A percentile compares a stretch with the other conserved stretches of the same genome.
phyloP scores from a whole-genome alignment of 176 grass and related monocot species.

The Eragrostis curvula region DNA sequence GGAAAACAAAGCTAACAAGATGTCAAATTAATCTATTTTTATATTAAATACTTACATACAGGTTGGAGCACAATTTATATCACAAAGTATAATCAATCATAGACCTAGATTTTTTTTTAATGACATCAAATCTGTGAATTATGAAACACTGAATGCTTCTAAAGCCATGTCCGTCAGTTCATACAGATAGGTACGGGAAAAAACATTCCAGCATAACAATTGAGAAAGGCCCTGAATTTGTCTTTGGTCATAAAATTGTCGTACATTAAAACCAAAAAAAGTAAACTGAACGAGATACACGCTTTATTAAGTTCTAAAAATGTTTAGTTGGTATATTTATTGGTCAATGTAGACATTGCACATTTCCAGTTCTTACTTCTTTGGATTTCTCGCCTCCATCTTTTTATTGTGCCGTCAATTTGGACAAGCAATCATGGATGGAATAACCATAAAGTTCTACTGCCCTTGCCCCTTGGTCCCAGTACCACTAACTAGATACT shows the following conservation, averaged over 20 bases:
- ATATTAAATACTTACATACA: background rate
- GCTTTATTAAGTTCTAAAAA: background rate
- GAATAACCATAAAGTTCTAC: background rate
- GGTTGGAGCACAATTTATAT: background rate
- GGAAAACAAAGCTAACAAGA: background rate
- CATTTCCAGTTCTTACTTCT: background rate
- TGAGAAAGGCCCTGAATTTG: background rate
- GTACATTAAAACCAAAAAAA: background rate
- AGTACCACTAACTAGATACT: too few species aligned
- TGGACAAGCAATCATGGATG: background rate
- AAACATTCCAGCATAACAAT: background rate
- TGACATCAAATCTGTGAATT: background rate
- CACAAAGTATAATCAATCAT: background rate
- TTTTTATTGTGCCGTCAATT: background rate
- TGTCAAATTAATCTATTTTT: background rate
- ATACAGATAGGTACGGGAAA: background rate
- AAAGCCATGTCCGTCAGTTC: background rate
- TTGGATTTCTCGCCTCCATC: conserved; percentile 8
- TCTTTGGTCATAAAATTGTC: background rate
- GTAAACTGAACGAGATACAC: background rate
- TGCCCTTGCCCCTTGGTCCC: background rate
- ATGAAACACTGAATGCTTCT: background rate
- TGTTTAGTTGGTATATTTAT: background rate
- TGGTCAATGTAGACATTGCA: conserved; percentile 2
- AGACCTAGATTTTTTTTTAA: background rate